Evolutionary conservation across 1,284 basidiomycete genomes (phyloP).

Genomic region (Schizophyllum commune): DNA sequence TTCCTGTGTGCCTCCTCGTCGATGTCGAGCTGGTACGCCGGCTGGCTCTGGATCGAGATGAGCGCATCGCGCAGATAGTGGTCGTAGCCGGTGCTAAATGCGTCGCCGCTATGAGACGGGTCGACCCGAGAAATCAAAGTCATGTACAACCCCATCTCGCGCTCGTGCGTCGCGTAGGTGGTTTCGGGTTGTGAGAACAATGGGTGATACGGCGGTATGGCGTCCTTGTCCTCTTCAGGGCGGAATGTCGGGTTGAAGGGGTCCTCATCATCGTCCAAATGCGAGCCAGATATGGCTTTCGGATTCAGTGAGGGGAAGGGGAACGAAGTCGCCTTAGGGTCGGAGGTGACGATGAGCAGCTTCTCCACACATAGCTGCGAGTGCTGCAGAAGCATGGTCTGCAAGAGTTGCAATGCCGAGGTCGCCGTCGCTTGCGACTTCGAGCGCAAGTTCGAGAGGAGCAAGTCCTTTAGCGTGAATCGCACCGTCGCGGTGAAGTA

Average conservation of each 20-base stretch:
- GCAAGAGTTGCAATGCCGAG: slow-evolving; percentile 74
- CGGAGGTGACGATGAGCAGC: slow-evolving; percentile 61
- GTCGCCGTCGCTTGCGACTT: slow-evolving; percentile 55
- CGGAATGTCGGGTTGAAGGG: slow-evolving; percentile 7
- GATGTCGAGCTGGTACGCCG: slow-evolving; percentile 41
- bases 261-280: slow-evolving; percentile 8
- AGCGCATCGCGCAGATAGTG: slow-evolving; percentile 81
- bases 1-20: slow-evolving; percentile 33
- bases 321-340: slow-evolving; percentile 67
- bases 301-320: slow-evolving; percentile 47
- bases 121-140: slow-evolving; percentile 76
- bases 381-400: slow-evolving; percentile 66
- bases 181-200: slow-evolving; percentile 56
- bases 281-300: slow-evolving; percentile 17
- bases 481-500: slow-evolving; percentile 83
- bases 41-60: slow-evolving; percentile 56
- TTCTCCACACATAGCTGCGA: slow-evolving; percentile 59
- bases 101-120: slow-evolving; percentile 61
- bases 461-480: slow-evolving; percentile 85
- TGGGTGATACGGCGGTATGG: slow-evolving; percentile 15
- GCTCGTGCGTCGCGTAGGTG: slow-evolving; percentile 71
- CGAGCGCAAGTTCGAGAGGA: slow-evolving; percentile 73
- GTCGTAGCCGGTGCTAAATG: slow-evolving; percentile 81
- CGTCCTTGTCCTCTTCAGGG: not conserved
- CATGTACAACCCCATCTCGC: slow-evolving; percentile 77